Evolutionary conservation across 2,329 filamentous ascomycete genomes (phyloP).

Genomic region (Paecilomyces fulvus): DNA sequence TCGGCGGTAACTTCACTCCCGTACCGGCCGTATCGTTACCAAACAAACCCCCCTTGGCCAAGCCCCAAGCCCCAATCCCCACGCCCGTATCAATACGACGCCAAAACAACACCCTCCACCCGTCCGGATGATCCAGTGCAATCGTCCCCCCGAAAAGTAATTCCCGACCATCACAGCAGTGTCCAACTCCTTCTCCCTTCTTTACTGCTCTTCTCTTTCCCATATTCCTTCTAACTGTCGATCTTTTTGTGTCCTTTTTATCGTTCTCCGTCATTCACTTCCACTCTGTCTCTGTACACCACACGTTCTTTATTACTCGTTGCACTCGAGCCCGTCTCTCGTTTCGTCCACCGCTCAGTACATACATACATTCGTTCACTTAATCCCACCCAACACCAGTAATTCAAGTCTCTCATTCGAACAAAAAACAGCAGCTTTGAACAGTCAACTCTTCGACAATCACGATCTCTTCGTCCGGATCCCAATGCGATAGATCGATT

Average conservation of each 20-base stretch:
- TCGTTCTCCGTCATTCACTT: slow-evolving; percentile 4
- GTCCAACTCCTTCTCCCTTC: slow-evolving; percentile 3
- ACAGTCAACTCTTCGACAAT: not conserved
- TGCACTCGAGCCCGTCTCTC: slow-evolving; percentile 8
- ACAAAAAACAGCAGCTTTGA: not conserved
- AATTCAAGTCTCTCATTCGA: not conserved
- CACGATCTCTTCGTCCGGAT: slow-evolving; percentile 1
- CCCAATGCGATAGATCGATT: slow-evolving; percentile 8
- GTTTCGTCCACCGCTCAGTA: not conserved
- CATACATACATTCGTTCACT: not conserved
- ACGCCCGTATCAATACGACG: not conserved
- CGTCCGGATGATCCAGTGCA: not conserved
- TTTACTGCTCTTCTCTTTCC: slow-evolving; percentile 5
- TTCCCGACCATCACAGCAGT: not conserved
- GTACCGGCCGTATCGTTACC: not conserved
- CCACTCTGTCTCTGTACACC: slow-evolving; percentile 6
- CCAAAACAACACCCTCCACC: not conserved
- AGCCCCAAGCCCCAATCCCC: not conserved
- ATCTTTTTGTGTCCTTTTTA: slow-evolving; percentile 10
- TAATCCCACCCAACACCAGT: not conserved
- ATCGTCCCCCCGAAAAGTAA: not conserved
- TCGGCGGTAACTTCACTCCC: not conserved
- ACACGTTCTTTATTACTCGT: slow-evolving; percentile 5
- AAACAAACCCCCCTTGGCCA: not conserved
- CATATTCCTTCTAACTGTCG: not conserved